These are phyloP conservation scores for Escovopsis sp. DNA, from an alignment of 2,329 filamentous ascomycete genomes.

Conservation along the genomic window DNA sequence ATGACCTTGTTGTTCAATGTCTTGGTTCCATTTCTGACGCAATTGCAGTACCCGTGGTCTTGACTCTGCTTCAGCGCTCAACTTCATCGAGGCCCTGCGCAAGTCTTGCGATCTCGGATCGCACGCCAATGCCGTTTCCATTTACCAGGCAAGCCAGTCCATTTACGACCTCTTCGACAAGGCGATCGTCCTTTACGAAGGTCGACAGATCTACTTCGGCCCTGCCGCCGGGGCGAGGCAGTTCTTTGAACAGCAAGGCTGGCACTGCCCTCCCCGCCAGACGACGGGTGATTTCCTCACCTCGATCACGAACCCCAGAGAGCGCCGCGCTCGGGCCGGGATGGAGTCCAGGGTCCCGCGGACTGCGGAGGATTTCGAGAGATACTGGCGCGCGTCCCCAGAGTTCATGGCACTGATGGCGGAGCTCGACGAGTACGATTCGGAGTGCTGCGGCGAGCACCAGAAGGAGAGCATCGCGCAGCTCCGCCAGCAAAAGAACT, in stretches of 20 bases:
- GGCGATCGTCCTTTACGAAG: constrained; percentile 59
- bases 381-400: constrained; percentile 28
- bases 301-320: constrained; percentile 48
- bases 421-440: constrained; percentile 37
- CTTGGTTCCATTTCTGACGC: background rate
- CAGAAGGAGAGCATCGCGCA: constrained; percentile 23
- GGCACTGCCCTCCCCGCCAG: constrained; percentile 49
- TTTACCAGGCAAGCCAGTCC: constrained; percentile 57
- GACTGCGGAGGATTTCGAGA: constrained; percentile 55
- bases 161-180: constrained; percentile 67
- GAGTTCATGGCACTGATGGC: constrained; percentile 27
- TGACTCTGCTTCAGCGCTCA: constrained; percentile 57
- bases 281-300: constrained; percentile 59
- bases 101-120: constrained; percentile 49
- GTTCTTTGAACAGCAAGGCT: constrained; percentile 58
- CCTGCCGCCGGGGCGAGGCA: constrained; percentile 40
- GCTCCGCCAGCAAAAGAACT: constrained; percentile 33
- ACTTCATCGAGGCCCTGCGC: constrained; percentile 55
- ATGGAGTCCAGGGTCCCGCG: constrained; percentile 48
- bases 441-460: constrained; percentile 27
- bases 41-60: constrained; percentile 46
- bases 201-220: constrained; percentile 65
- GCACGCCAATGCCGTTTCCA: constrained; percentile 49
- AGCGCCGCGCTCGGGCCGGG: constrained; percentile 40
- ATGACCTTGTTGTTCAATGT: background rate